phyloP scores from a whole-genome alignment of 2,329 filamentous ascomycete genomes.

The Fusarium piperis region DNA sequence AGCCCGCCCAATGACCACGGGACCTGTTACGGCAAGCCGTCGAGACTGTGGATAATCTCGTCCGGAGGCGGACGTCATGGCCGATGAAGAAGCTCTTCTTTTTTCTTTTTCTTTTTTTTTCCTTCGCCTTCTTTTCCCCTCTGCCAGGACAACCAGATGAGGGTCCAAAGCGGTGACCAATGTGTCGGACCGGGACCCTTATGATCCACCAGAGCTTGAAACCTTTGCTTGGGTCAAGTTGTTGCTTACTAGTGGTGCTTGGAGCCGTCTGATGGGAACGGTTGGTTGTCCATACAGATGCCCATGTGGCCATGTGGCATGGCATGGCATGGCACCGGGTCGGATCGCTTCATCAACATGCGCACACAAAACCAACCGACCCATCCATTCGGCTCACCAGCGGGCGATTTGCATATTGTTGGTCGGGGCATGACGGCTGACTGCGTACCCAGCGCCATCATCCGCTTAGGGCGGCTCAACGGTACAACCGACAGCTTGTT shows the following conservation, averaged over 20 bases:
- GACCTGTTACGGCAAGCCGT: slow-evolving; percentile 16
- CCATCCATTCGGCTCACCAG: slow-evolving; percentile 8
- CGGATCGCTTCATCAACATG: slow-evolving; percentile 22
- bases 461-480: slow-evolving; percentile 4
- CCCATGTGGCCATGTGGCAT: slow-evolving; percentile 37
- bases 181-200: slow-evolving; percentile 3
- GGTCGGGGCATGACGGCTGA: not conserved
- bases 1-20: slow-evolving; percentile 9
- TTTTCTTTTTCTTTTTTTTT: not conserved
- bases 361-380: slow-evolving; percentile 7
- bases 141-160: not conserved
- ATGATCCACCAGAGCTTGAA: slow-evolving; percentile 23
- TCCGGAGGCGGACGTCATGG: not conserved
- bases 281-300: slow-evolving; percentile 6
- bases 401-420: not conserved
- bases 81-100: not conserved
- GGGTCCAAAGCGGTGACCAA: not conserved
- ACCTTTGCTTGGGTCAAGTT: slow-evolving; percentile 9
- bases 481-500: not conserved
- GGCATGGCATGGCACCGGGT: slow-evolving; percentile 29
- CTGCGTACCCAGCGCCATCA: slow-evolving; percentile 4
- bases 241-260: slow-evolving; percentile 13
- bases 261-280: not conserved
- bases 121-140: not conserved
- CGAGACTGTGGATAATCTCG: slow-evolving; percentile 5